Evolutionary conservation across 345 rosid genomes (phyloP).

Genomic region (Mercurialis annua): DNA sequence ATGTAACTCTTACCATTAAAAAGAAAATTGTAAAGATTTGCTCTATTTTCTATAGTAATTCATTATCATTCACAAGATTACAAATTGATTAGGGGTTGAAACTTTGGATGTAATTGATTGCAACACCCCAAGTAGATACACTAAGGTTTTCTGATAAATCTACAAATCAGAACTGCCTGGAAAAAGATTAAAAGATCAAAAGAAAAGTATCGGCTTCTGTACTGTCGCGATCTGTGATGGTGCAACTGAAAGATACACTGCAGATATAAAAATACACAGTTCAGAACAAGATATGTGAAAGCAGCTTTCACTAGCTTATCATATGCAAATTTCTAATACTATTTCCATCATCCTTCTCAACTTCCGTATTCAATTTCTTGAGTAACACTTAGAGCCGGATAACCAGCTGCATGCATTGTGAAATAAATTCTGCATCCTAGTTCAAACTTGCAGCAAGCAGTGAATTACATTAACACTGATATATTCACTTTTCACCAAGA

Average conservation of each 20-base stretch:
- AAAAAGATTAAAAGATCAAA: neutral
- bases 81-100: neutral
- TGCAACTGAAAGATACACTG: conserved; percentile 18
- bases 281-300: neutral
- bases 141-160: neutral
- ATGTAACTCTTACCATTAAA: neutral
- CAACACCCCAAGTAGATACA: neutral
- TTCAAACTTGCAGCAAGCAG: too few relatives aligned
- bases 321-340: too few relatives aligned
- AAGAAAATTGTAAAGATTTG: too few relatives aligned
- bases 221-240: neutral
- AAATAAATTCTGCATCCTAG: too few relatives aligned
- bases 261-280: conserved; percentile 7
- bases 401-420: too few relatives aligned
- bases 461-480: too few relatives aligned
- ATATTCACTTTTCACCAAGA: neutral
- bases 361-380: too few relatives aligned
- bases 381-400: too few relatives aligned
- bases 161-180: neutral
- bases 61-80: neutral
- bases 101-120: neutral
- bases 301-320: too few relatives aligned
- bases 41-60: too few relatives aligned
- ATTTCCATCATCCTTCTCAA: too few relatives aligned
- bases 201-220: neutral